Base-by-base conservation (phyloP, 192 early-diverging fungal genomes). In the Coemansia sp. region DNA sequence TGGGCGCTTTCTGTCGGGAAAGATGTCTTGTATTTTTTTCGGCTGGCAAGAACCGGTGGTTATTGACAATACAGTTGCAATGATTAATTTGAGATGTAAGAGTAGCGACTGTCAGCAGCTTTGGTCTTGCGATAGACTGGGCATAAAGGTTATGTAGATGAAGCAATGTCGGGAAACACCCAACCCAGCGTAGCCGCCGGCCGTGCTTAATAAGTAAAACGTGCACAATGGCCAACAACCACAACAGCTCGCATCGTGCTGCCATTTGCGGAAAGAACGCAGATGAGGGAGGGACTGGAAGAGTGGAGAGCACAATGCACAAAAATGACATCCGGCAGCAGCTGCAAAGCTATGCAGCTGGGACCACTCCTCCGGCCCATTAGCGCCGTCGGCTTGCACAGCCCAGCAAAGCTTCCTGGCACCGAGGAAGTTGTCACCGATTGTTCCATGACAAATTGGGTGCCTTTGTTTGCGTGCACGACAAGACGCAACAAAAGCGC, bases 271-370 rank as follows among this genome's bases (percentile, higher is more conserved):
- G 38, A 60, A 25, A 22, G 22, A 60, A 38, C 2, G 29, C 29
- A 22, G 16, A 34, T 36, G 38, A 60, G 38, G 58, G 58, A 60
- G 58, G 58, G 58, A 60, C 58, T 42, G n/a, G 18, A 60, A 60
- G 58, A 60, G 70, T 57, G 64, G 63, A 71, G 69, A 29, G 62
- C 16, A 64, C 69, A 71, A 71, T 60, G 49, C 42, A 45, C 5
- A 56, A 30, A 16, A 32, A 32, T 22, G 30, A 16, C 55, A 32
- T 56, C 55, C 55, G 55, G 55, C 20, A 29, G 42, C 5, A 16
- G 42, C 32, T 25, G 29, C 59, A 16, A 16, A 17, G 22, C 22
- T 30, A 32, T 29, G 31, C 29, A 22, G 29, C 18, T 56, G 32
- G 55, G 55, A 56, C 55, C 55, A n/a, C 55, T 56, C 55, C 55